These are phyloP conservation scores for Xylaria sp. DNA, from an alignment of 2,329 filamentous ascomycete species.

Conservation along the genomic window DNA sequence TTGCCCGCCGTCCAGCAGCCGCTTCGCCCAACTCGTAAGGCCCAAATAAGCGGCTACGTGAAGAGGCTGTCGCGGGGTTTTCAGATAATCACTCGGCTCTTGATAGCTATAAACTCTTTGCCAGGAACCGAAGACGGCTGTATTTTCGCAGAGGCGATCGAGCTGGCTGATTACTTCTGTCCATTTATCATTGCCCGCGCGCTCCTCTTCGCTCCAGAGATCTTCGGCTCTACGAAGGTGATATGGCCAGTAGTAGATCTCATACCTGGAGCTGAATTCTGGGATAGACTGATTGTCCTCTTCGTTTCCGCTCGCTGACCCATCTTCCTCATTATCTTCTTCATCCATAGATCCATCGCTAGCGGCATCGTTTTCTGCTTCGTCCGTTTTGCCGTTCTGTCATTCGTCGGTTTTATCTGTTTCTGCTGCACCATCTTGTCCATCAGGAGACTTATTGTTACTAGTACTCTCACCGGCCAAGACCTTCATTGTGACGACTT, in stretches of 20 bases:
- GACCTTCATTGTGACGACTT: neutral
- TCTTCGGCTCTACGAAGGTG: conserved; percentile 5
- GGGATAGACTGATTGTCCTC: neutral
- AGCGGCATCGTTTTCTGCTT: neutral
- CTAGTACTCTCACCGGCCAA: neutral
- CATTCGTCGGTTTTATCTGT: neutral
- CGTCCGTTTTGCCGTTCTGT: neutral
- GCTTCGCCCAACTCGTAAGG: neutral
- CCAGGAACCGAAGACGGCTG: neutral
- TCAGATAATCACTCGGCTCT: neutral
- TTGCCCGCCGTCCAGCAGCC: neutral
- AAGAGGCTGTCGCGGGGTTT: neutral
- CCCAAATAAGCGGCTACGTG: neutral
- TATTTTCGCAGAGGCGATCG: conserved; percentile 2
- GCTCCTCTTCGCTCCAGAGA: conserved; percentile 9
- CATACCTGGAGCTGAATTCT: neutral
- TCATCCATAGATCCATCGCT: conserved; percentile 4
- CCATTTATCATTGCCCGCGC: conserved; percentile 8
- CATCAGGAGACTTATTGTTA: neutral
- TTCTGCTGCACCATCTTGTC: neutral
- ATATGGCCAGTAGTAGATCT: conserved; percentile 1
- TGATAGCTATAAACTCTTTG: neutral
- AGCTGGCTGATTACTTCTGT: neutral
- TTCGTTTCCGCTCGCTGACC: neutral
- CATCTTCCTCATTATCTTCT: neutral